phyloP scores from a whole-genome alignment of 2,329 filamentous ascomycete species.

The Ophiosphaerella narmari region DNA sequence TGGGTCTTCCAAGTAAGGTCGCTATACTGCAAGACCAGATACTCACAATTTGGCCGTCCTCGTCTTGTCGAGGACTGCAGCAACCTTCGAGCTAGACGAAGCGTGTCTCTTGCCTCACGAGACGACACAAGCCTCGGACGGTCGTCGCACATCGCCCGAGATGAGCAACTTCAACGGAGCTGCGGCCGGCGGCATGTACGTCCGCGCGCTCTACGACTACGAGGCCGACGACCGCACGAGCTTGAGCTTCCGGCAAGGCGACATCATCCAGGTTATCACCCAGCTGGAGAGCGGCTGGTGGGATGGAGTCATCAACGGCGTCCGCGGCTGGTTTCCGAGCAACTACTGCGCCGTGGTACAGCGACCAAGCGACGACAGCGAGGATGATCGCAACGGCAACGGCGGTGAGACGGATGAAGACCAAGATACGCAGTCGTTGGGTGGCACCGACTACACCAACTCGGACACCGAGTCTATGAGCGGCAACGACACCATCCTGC shows the following conservation, averaged over 20 bases:
- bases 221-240: constrained; percentile 96
- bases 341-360: constrained; percentile 94
- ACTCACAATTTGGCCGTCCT: too few relatives aligned
- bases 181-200: constrained; percentile 71
- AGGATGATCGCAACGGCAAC: constrained; percentile 64
- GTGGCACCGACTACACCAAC: constrained; percentile 44
- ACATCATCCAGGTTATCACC: constrained; percentile 97
- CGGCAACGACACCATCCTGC: constrained; percentile 52
- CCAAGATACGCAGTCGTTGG: constrained; percentile 53
- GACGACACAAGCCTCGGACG: not conserved
- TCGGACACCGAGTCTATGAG: constrained; percentile 53
- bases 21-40: constrained; percentile 24
- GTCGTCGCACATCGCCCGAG: constrained; percentile 2
- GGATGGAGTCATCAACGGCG: constrained; percentile 97
- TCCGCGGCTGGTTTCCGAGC: constrained; percentile 98
- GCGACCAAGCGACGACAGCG: constrained; percentile 71
- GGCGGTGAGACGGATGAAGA: constrained; percentile 59
- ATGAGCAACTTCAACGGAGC: constrained; percentile 58
- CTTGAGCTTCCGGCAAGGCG: constrained; percentile 93
- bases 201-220: constrained; percentile 93
- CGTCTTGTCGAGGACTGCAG: constrained; percentile 1
- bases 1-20: constrained; percentile 20
- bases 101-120: constrained; percentile 15
- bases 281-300: constrained; percentile 99
- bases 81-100: not conserved